These are phyloP conservation scores for Nyctanthes arbortristis DNA, from an alignment of 257 asterid genomes.

Conservation along the genomic window DNA sequence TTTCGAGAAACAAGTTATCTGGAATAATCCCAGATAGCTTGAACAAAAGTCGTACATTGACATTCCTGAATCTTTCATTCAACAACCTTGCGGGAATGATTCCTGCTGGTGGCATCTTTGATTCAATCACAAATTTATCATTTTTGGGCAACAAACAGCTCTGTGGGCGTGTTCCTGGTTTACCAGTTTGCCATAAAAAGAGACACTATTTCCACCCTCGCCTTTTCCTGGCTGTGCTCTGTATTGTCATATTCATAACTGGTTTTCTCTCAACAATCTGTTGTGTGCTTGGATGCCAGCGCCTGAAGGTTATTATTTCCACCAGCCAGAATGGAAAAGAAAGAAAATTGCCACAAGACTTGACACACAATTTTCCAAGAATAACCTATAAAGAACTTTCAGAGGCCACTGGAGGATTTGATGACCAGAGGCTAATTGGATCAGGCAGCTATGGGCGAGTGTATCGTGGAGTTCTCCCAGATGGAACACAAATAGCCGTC, in stretches of 20 bases:
- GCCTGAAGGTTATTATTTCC: slow-evolving; percentile 25
- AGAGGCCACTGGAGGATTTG: slow-evolving; percentile 49
- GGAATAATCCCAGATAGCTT: slow-evolving; percentile 49
- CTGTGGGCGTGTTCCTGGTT: slow-evolving; percentile 39
- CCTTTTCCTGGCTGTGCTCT: slow-evolving; percentile 32
- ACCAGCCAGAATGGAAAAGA: slow-evolving; percentile 18
- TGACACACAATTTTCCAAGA: slow-evolving; percentile 47
- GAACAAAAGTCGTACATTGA: slow-evolving; percentile 36
- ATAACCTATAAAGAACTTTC: slow-evolving; percentile 47
- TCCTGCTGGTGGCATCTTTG: slow-evolving; percentile 46
- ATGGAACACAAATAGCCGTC: slow-evolving; percentile 52
- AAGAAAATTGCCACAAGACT: slow-evolving; percentile 28
- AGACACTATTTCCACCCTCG: slow-evolving; percentile 18
- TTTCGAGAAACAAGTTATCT: slow-evolving; percentile 43
- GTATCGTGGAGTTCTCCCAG: slow-evolving; percentile 47
- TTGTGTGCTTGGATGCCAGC: slow-evolving; percentile 38
- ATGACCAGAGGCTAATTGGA: slow-evolving; percentile 39
- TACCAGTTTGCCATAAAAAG: slow-evolving; percentile 31
- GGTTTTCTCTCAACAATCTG: slow-evolving; percentile 38
- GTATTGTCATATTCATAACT: slow-evolving; percentile 34
- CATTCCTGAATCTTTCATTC: slow-evolving; percentile 38
- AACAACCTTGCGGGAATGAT: slow-evolving; percentile 44
- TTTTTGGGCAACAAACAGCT: slow-evolving; percentile 43
- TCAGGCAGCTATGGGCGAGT: slow-evolving; percentile 56
- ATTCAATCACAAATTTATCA: slow-evolving; percentile 27